phyloP scores from a whole-genome alignment of 768 basidiomycete species.

The Boletus eberwhitei region DNA sequence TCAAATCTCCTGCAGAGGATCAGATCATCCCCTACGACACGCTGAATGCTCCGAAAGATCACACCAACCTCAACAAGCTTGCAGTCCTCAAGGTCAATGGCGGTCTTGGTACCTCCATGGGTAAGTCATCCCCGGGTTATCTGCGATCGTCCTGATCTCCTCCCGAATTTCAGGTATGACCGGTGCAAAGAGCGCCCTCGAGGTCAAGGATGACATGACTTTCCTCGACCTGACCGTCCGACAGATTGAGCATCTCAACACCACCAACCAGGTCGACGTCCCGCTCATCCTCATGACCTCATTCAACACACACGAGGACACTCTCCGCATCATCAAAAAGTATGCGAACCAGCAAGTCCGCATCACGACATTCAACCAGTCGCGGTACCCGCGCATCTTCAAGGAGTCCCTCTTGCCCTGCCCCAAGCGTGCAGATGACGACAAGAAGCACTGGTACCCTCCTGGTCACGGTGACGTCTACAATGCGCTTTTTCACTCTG shows the following conservation, averaged over 20 bases:
- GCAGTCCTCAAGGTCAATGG: conserved; percentile 80
- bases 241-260: conserved; percentile 70
- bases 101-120: conserved; percentile 67
- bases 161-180: conserved; percentile 41
- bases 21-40: conserved; percentile 59
- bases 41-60: conserved; percentile 44
- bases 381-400: conserved; percentile 70
- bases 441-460: conserved; percentile 75
- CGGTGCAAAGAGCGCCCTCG: conserved; percentile 68
- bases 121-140: conserved; percentile 21
- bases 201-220: conserved; percentile 70
- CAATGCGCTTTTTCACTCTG: conserved; percentile 67
- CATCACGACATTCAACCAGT: conserved; percentile 70
- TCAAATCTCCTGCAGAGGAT: conserved; percentile 62
- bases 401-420: conserved; percentile 65
- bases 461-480: conserved; percentile 76
- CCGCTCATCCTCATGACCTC: conserved; percentile 82
- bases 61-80: conserved; percentile 58
- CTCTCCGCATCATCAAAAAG: conserved; percentile 74
- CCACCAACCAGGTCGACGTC: conserved; percentile 58
- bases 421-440: conserved; percentile 52
- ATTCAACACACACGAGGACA: conserved; percentile 79
- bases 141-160: background rate
- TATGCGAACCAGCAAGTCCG: conserved; percentile 77
- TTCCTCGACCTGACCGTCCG: conserved; percentile 65